Evolutionary conservation across 1,139 yeast species (phyloP).

Genomic region (Pichia sp.): DNA sequence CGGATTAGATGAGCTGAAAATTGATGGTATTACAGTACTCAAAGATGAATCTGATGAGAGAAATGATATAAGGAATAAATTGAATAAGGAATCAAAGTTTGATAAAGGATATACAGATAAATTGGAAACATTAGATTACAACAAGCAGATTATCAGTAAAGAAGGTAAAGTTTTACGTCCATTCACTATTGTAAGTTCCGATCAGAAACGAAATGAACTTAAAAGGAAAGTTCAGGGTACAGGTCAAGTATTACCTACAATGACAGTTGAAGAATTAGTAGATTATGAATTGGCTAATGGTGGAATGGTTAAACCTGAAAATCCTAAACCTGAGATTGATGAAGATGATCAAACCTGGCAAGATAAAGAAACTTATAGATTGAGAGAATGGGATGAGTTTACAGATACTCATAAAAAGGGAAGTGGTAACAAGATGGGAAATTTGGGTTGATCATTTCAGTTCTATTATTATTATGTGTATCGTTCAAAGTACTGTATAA

Average conservation of each 20-base stretch:
- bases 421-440: conserved; percentile 74
- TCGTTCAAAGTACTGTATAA: neutral
- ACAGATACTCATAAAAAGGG: conserved; percentile 82
- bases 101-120: conserved; percentile 24
- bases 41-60: conserved; percentile 18
- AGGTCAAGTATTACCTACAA: conserved; percentile 88
- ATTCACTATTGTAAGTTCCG: conserved; percentile 55
- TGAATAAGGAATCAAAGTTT: conserved; percentile 14
- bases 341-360: conserved; percentile 42
- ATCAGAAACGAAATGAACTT: conserved; percentile 41
- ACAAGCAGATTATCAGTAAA: conserved; percentile 41
- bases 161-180: conserved; percentile 79
- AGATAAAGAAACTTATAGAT: conserved; percentile 52
- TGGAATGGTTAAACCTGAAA: conserved; percentile 53
- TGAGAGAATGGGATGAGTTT: conserved; percentile 89
- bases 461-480: neutral
- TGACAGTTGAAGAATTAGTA: conserved; percentile 88
- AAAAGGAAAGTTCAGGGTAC: conserved; percentile 73
- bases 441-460: conserved; percentile 47
- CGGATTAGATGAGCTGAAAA: neutral
- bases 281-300: conserved; percentile 83
- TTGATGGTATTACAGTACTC: conserved; percentile 30
- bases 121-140: conserved; percentile 24
- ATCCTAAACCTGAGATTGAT: conserved; percentile 40
- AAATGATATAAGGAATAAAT: conserved; percentile 7